Base-by-base conservation (phyloP, 2,329 filamentous ascomycete genomes). In the Coleophoma cylindrospora region DNA sequence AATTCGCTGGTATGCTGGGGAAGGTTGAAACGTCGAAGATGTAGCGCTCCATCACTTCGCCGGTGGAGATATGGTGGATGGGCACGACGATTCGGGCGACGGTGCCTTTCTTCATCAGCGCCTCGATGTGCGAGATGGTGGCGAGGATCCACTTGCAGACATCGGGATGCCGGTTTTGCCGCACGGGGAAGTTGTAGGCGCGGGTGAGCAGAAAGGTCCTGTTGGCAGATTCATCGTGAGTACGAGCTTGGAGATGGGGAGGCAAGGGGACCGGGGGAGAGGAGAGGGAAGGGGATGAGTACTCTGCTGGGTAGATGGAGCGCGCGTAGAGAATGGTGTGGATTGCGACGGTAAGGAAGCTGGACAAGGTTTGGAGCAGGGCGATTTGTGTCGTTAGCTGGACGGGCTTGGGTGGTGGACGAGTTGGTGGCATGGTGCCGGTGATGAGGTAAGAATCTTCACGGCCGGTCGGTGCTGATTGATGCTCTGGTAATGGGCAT, bases 321-420 rank as follows among this genome's bases (percentile, higher is more conserved):
- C 85, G 81, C 41, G 86, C 76, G 67, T 81, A 86, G 50, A 89
- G 75, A 58, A 89, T 83, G 51, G 85, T 85, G 66, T 89, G 85
- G 54, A 85, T 80, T 53, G 83, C 80, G 49, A 86, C 81, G 53
- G 79, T 83, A 44, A 89, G 76, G 69, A 89, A 88, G 64, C 79
- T 76, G 56, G 76, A 77, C 64, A 87, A 83, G 50, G 79, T 77
- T 50, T 73, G 66, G 56, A 82, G 71, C 57, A 84, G 73, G 45
- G 72, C 69, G 52, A 44, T 44, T 73, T 68, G 61, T 6, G 41
- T 44, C 22, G 41, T 44, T 14, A 44, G 41, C 27, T 27, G 27
- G 27, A 21, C 38, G n/a, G 38, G 38, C 17, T 41, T 21, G 14
- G 38, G 38, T 17, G 17, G 13, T 41, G 38, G 11, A 21, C 13